A percentile compares a stretch with the other conserved stretches of the same genome.
Evolutionary conservation across 2,329 filamentous ascomycete species (phyloP).

Genomic region (Alternaria sp.): DNA sequence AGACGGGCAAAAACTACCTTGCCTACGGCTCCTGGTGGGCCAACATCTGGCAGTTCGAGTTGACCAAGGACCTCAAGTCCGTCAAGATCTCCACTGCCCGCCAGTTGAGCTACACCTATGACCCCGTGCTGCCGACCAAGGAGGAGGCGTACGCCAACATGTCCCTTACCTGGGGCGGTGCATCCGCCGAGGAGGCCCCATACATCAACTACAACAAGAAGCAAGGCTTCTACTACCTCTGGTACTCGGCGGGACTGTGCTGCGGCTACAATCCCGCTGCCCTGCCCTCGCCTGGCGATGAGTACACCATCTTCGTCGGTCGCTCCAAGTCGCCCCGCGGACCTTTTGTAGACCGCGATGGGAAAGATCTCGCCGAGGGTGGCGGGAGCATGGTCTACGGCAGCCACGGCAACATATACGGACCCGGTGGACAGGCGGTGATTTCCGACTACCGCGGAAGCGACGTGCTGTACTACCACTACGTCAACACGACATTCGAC

Average conservation of each 20-base stretch:
- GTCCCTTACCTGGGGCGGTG: conserved; percentile 1
- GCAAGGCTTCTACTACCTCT: conserved; percentile 33
- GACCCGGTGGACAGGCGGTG: conserved; percentile 31
- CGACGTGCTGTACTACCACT: conserved; percentile 33
- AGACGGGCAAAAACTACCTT: conserved; percentile 51
- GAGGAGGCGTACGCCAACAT: conserved; percentile 27
- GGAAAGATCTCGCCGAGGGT: conserved; percentile 55
- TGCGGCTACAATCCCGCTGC: conserved; percentile 5
- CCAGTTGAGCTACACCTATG: conserved; percentile 11
- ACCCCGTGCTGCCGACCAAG: conserved; percentile 14
- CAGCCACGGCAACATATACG: conserved; percentile 56
- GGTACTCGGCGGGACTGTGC: conserved; percentile 2
- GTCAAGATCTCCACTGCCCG: conserved; percentile 10
- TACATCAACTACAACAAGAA: conserved; percentile 48
- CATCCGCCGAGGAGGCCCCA: conserved; percentile 1
- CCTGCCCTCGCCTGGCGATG: conserved; percentile 54
- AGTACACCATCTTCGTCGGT: conserved; percentile 70
- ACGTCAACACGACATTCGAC: conserved; percentile 10
- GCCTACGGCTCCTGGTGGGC: conserved; percentile 72
- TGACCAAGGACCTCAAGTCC: conserved; percentile 9
- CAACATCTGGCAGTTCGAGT: conserved; percentile 11
- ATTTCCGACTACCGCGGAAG: conserved; percentile 17
- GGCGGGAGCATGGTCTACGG: conserved; percentile 67
- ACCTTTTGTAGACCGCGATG: conserved; percentile 54
- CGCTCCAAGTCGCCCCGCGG: conserved; percentile 60